phyloP scores from a whole-genome alignment of 345 rosid species.

The Draba incana region DNA sequence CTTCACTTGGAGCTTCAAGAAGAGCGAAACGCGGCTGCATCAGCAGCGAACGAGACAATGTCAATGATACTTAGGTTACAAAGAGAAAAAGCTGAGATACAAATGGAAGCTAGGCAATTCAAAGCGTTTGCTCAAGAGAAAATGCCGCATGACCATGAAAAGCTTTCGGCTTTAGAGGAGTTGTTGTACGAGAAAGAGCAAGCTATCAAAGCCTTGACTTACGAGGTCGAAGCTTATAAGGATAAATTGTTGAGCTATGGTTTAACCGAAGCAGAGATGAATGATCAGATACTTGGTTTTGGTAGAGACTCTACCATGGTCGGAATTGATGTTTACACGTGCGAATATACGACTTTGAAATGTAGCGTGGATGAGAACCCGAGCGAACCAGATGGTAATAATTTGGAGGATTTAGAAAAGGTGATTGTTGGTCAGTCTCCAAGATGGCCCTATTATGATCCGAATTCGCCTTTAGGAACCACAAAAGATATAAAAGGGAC shows the following conservation, averaged over 20 bases:
- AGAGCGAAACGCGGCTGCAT: constrained; percentile 83
- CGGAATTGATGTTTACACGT: constrained; percentile 49
- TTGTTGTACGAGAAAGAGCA: constrained; percentile 82
- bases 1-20: constrained; percentile 69
- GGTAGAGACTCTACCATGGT: constrained; percentile 50
- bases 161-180: constrained; percentile 60
- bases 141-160: constrained; percentile 79
- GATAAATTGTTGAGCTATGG: constrained; percentile 82
- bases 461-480: constrained; percentile 51
- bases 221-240: constrained; percentile 86
- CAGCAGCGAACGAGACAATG: constrained; percentile 93
- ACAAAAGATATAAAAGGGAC: constrained; percentile 52
- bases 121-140: constrained; percentile 76
- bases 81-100: constrained; percentile 92
- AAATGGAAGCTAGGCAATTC: constrained; percentile 89
- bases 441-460: constrained; percentile 49
- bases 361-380: constrained; percentile 63
- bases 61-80: constrained; percentile 91
- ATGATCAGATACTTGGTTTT: constrained; percentile 51
- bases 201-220: constrained; percentile 62
- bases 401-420: constrained; percentile 56
- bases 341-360: constrained; percentile 62
- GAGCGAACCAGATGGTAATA: constrained; percentile 47
- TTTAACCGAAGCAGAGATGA: constrained; percentile 66
- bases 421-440: constrained; percentile 76